Base-by-base conservation (phyloP, 1,284 basidiomycete species). In the Puccinia hordei region DNA sequence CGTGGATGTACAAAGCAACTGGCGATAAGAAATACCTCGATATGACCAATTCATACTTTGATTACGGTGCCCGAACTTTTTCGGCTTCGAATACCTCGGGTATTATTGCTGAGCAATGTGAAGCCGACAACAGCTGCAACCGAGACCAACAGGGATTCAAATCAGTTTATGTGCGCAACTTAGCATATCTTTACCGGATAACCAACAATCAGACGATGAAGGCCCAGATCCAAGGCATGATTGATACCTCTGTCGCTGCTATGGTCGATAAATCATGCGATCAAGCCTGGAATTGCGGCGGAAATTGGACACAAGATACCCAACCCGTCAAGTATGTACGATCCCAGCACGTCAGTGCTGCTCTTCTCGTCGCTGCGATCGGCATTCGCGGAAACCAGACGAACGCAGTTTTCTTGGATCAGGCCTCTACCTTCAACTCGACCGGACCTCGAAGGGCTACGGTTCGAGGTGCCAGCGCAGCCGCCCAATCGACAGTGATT, bases 61-160 rank as follows among this genome's bases (percentile, higher is more conserved):
- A 66, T 38, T 68, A 75, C 44, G 57, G 46, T 15, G 59, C 61
- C 24, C 57, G 57, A 22, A 61, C 46, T 30, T 79, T 79, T 38
- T 24, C 68, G 35, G 55, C 22, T 63, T 41, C 51, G 30, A 72
- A 61, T 22, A 79, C 49, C 0, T 79, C 68, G 41, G 77, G 77
- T 24, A 51, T 79, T 24, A 71, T 79, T 44, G 30, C 77, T 24
- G 77, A 79, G 35, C 44, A 51, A 59, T 79, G 77, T 30, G 77
- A 79, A 30, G 41, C 68, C 6, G 57, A 72, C 35, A 53, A 66
- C 1, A 72, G 19, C 27, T 79, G 77, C 69, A 79, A 79, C 44
- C 66, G 77, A 46, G 77, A 79, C 59, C 77, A 79, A 63, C 77
- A 79, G 61, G 77, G 77, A 33, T 79, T 79, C 46, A 79, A 79